Evolutionary conservation across 306 rosid genomes (phyloP), one percentile per base, ranked within the genome.

Genomic region (Macrotyloma uniflorum): DNA sequence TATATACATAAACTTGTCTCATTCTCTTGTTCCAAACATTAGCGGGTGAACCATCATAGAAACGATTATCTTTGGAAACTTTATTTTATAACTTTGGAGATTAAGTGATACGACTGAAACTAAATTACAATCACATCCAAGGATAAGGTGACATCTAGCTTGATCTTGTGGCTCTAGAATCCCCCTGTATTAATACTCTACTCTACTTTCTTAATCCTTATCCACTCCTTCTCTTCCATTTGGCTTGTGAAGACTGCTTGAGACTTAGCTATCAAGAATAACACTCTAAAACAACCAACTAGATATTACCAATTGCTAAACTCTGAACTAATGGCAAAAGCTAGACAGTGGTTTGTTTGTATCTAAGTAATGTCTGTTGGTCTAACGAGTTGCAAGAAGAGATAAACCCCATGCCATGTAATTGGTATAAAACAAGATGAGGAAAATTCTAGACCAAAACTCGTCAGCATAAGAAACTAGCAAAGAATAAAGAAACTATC

Each of bases 161-260:
- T 14, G 62, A 51, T 46, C 54, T 23, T 62, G 77, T 68, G 82
- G 79, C 64, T 73, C 85, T 51, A 78, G 26, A 73, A 74, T 42
- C 53, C 69, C 54, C 22, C n/a, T 9, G 4, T 70, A 74, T 18
- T 14, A 62, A 67, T 61, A 51, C 55, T 74, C 55, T 43, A 19
- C n/a, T 40, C 45, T 11, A 12, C 47, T 78, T 72, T 33, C 80
- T 58, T 53, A 28, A 77, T 77, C 72, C 76, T 81, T 74, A 74
- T 85, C 83, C 47, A 77, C 65, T 13, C 2, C 2, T 67, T 62
- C 30, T 35, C 67, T 33, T 70, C 50, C 50, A 69, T 55, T 35
- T 78, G 83, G 83, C 86, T 68, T 15, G 40, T 74, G 68, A 82
- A 74, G 63, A 46, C 11, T 74, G 32, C 75, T 59, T 42, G 66